phyloP scores from a whole-genome alignment of 1,284 basidiomycete species.

The Austroboletus niveus region DNA sequence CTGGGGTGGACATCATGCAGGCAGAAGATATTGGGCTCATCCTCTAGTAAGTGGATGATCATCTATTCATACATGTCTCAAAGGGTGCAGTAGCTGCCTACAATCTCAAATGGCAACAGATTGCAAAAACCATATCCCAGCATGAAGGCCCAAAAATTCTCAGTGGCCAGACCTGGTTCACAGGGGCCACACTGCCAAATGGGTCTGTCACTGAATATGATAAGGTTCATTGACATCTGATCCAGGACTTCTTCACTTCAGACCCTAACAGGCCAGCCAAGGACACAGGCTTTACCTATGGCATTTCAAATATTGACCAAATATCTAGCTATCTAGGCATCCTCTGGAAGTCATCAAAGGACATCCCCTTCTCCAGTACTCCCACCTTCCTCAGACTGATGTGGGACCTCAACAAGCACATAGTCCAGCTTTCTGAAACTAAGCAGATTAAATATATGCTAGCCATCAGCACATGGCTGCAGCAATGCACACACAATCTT shows the following conservation, averaged over 20 bases:
- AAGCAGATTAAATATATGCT: not conserved
- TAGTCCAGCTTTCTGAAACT: not conserved
- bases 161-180: conserved; percentile 3
- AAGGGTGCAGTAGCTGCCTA: accelerated
- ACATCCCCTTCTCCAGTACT: conserved; percentile 4
- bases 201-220: not conserved
- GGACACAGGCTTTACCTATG: conserved; percentile 13
- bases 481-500: conserved; percentile 10
- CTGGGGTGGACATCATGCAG: conserved; percentile 30
- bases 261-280: not conserved
- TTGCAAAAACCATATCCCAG: not conserved
- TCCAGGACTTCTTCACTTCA: not conserved
- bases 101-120: not conserved
- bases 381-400: conserved; percentile 19
- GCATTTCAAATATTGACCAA: conserved; percentile 28
- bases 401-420: conserved; percentile 9
- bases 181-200: accelerated
- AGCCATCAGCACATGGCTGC: too few relatives aligned
- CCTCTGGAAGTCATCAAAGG: conserved; percentile 27
- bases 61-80: conserved; percentile 35
- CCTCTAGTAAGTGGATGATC: conserved; percentile 42
- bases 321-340: conserved; percentile 30
- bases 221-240: not conserved
- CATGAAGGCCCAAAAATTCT: too few relatives aligned
- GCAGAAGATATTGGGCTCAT: conserved; percentile 33